Conservation (phyloP, 192 early-diverging fungal genomes). For the Geranomyces variabilis region DNA sequence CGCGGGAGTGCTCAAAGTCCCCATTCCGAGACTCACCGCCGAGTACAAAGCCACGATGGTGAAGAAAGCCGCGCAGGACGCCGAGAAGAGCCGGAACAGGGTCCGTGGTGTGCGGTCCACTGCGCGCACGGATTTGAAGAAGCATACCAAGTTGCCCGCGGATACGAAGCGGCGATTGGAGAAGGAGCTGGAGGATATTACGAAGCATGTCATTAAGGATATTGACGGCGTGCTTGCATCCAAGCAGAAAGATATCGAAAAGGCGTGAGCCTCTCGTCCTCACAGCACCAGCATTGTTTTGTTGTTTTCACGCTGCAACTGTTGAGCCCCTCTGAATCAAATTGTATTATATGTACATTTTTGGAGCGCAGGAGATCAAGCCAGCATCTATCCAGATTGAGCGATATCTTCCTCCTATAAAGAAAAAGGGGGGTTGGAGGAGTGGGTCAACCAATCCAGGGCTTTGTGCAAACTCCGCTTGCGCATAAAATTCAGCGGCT, state of each 20-base stretch:
- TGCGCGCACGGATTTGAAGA: constrained; percentile 76
- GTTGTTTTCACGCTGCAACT: too few species aligned
- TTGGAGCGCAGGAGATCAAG: too few species aligned
- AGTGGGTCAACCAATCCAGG: not conserved
- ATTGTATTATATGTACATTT: too few species aligned
- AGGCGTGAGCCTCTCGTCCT: constrained; percentile 16
- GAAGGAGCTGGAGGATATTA: constrained; percentile 52
- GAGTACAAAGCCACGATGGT: constrained; percentile 74
- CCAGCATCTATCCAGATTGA: constrained; percentile 20
- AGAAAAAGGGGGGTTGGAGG: not conserved
- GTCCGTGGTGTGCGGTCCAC: constrained; percentile 72
- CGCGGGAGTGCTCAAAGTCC: constrained; percentile 70
- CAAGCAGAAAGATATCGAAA: constrained; percentile 72
- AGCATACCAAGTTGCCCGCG: constrained; percentile 57
- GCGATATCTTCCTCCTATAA: constrained; percentile 33
- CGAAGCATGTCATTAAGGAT: constrained; percentile 37
- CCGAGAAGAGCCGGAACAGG: constrained; percentile 70
- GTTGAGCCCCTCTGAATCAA: too few species aligned
- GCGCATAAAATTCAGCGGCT: not conserved
- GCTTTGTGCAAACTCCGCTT: not conserved
- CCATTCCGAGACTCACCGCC: constrained; percentile 77
- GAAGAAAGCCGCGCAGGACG: constrained; percentile 61
- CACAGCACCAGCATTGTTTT: too few species aligned
- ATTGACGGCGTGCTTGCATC: constrained; percentile 68
- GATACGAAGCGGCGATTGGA: constrained; percentile 61